These are phyloP conservation scores for Primulina huaijiensis DNA, from an alignment of 257 asterid genomes.

Conservation along the genomic window DNA sequence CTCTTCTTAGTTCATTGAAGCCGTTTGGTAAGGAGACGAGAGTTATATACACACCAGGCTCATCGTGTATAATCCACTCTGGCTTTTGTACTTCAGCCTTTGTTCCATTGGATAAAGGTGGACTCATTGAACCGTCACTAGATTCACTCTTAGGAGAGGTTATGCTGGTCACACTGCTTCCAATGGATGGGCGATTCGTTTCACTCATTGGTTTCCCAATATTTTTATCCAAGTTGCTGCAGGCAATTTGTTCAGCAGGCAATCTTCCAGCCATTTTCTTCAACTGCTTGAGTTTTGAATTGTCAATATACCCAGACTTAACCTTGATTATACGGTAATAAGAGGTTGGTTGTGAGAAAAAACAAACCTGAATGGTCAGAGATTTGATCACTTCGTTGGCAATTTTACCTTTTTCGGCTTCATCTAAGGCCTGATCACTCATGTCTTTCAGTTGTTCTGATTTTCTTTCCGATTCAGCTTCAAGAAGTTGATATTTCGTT, in stretches of 20 bases:
- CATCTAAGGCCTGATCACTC: slow-evolving; percentile 53
- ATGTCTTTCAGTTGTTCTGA: slow-evolving; percentile 60
- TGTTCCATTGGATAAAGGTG: slow-evolving; percentile 37
- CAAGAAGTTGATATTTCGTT: slow-evolving; percentile 59
- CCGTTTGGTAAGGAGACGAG: slow-evolving; percentile 55
- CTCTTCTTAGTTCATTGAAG: slow-evolving; percentile 70
- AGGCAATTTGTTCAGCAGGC: slow-evolving; percentile 35
- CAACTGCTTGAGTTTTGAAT: slow-evolving; percentile 43
- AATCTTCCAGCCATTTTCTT: slow-evolving; percentile 55
- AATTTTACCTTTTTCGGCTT: slow-evolving; percentile 65
- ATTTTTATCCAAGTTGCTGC: slow-evolving; percentile 30
- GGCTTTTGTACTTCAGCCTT: slow-evolving; percentile 46
- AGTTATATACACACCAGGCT: slow-evolving; percentile 80
- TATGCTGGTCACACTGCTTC: slow-evolving; percentile 34
- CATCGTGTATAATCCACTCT: slow-evolving; percentile 63
- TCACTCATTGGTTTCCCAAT: slow-evolving; percentile 28
- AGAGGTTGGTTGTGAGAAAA: background rate
- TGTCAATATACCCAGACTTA: background rate
- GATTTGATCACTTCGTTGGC: slow-evolving; percentile 75
- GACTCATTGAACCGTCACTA: slow-evolving; percentile 34
- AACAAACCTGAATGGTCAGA: slow-evolving; percentile 65
- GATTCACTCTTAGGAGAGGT: slow-evolving; percentile 41
- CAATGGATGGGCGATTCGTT: slow-evolving; percentile 36
- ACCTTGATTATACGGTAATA: background rate
- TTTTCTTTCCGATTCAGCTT: slow-evolving; percentile 65